These are phyloP conservation scores for Tausonia pullulans DNA, from an alignment of 1,284 basidiomycete species.

Conservation along the genomic window DNA sequence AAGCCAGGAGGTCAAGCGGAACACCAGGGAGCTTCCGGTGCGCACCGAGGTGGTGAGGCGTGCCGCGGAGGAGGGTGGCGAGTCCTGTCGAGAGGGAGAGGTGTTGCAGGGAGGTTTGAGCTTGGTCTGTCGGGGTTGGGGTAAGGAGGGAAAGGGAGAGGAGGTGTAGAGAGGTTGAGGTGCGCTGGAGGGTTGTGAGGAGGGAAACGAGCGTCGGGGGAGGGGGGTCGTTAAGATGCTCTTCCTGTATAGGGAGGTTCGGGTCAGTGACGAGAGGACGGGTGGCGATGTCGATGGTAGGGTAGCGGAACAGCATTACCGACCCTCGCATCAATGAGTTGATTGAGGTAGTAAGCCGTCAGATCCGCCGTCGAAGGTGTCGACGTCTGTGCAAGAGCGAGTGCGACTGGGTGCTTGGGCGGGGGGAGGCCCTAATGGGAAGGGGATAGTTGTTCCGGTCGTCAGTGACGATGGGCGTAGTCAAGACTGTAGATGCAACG, in stretches of 20 bases:
- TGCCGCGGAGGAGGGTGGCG: slow-evolving; percentile 56
- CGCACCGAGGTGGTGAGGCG: slow-evolving; percentile 57
- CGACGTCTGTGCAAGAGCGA: slow-evolving; percentile 46
- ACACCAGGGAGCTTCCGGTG: slow-evolving; percentile 54
- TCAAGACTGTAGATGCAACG: neutral
- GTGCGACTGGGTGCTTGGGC: slow-evolving; percentile 69
- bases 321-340: slow-evolving; percentile 76
- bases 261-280: no score
- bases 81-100: slow-evolving; percentile 40
- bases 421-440: slow-evolving; percentile 29
- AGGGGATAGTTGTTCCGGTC: neutral
- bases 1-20: slow-evolving; percentile 70
- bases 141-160: slow-evolving; percentile 61
- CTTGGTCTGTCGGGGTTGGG: slow-evolving; percentile 37
- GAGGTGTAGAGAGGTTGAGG: slow-evolving; percentile 67
- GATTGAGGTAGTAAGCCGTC: slow-evolving; percentile 64
- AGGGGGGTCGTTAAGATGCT: slow-evolving; percentile 55
- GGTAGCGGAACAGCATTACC: slow-evolving; percentile 26
- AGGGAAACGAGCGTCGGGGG: slow-evolving; percentile 61
- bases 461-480: neutral
- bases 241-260: slow-evolving; percentile 43
- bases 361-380: slow-evolving; percentile 35
- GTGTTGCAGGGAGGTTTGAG: slow-evolving; percentile 60
- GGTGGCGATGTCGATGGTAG: no score
- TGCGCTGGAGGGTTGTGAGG: slow-evolving; percentile 63